phyloP scores from a whole-genome alignment of 2,329 filamentous ascomycete species.

The Sporothrix brunneoviolacea region DNA sequence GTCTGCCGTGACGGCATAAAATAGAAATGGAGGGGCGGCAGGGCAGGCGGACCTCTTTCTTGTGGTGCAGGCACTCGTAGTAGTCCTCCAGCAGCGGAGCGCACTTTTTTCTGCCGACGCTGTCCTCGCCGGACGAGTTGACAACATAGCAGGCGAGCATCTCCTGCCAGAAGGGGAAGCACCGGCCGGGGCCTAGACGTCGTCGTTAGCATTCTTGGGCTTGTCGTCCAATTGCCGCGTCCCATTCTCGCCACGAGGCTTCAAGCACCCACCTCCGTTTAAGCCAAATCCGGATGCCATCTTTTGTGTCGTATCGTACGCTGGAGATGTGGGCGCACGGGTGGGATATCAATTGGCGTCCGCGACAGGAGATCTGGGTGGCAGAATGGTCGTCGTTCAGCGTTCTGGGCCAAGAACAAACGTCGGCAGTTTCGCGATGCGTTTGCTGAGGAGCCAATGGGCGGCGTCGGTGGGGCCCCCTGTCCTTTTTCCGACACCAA shows the following conservation, averaged over 20 bases:
- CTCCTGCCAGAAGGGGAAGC: constrained; percentile 99
- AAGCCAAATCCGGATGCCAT: constrained; percentile 84
- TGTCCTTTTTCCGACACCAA: not conserved
- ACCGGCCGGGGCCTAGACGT: constrained; percentile 58
- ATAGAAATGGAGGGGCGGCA: not conserved
- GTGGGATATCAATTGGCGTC: not conserved
- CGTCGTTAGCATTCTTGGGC: constrained; percentile 5
- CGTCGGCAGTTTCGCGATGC: constrained; percentile 7
- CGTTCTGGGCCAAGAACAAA: not conserved
- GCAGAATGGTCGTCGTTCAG: not conserved
- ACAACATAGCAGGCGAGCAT: constrained; percentile 96
- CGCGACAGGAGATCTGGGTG: not conserved
- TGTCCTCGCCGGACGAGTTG: constrained; percentile 74
- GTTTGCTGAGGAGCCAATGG: constrained; percentile 2
- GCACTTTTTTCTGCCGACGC: constrained; percentile 82
- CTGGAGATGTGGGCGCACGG: too few relatives aligned
- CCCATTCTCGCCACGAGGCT: not conserved
- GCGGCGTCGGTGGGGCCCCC: constrained; percentile 1
- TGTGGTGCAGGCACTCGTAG: constrained; percentile 97
- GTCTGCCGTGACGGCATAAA: not conserved
- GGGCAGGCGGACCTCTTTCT: constrained; percentile 74
- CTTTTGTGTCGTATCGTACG: too few relatives aligned
- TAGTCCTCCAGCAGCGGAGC: constrained; percentile 84
- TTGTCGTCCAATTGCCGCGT: not conserved
- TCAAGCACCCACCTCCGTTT: constrained; percentile 60